Conservation (phyloP, 345 rosid species). For the Gossypium thurberi region DNA sequence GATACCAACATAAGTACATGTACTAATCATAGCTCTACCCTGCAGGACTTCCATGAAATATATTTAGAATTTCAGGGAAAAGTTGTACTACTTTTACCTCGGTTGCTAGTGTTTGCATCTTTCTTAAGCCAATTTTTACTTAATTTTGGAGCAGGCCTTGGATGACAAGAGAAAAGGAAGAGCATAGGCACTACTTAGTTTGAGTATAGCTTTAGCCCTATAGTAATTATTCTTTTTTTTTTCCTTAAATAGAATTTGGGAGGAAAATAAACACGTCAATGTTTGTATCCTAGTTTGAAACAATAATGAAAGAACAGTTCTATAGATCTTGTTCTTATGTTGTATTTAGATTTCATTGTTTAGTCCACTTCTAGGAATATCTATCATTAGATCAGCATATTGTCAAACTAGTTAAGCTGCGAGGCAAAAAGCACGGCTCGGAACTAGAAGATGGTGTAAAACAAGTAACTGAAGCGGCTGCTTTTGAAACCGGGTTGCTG, state of each 20-base stretch:
- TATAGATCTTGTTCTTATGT: background rate
- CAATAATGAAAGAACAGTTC: background rate
- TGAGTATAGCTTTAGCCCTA: background rate
- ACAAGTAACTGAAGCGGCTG: background rate
- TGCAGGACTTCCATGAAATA: background rate
- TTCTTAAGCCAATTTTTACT: background rate
- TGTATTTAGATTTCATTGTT: background rate
- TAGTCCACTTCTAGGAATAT: background rate
- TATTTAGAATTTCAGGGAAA: background rate
- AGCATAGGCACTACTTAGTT: slow-evolving; percentile 23
- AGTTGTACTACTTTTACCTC: background rate
- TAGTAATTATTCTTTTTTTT: slow-evolving; percentile 12
- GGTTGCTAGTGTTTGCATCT: background rate
- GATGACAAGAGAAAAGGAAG: slow-evolving; percentile 69
- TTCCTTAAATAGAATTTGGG: slow-evolving; percentile 6
- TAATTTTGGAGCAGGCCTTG: slow-evolving; percentile 46
- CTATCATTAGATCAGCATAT: background rate
- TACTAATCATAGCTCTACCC: background rate
- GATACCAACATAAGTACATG: background rate
- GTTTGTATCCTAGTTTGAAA: background rate
- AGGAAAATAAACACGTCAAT: slow-evolving; percentile 21
- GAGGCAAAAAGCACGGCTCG: background rate
- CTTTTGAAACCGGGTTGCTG: background rate
- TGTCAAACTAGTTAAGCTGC: background rate
- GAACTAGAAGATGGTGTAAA: background rate